These are phyloP conservation scores for Mrakia blollopis DNA, from an alignment of 768 basidiomycete genomes.

Conservation along the genomic window DNA sequence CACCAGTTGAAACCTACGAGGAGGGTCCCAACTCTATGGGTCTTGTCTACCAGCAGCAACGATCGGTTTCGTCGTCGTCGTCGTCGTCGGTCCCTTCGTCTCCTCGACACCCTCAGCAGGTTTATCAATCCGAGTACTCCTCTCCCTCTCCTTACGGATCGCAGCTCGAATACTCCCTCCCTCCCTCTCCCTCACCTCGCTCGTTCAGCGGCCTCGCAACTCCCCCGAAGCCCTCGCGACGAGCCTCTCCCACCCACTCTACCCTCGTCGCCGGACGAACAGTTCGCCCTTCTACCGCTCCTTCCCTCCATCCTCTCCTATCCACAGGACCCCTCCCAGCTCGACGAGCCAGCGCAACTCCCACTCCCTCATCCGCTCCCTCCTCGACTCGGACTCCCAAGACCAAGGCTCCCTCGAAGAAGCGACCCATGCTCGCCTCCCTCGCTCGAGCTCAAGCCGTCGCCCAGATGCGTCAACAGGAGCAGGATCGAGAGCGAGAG, in stretches of 20 bases:
- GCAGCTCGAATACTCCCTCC: too few species aligned
- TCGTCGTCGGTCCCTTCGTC: conserved; percentile 9
- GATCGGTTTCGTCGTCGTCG: conserved; percentile 10
- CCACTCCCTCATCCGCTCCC: neutral
- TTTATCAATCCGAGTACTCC: neutral
- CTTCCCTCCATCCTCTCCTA: neutral
- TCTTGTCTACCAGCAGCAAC: neutral
- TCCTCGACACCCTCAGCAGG: neutral
- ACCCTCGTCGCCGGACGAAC: neutral
- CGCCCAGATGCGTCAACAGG: neutral
- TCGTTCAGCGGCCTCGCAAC: neutral
- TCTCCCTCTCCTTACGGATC: neutral
- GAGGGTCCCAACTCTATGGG: too few species aligned
- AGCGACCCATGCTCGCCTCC: neutral
- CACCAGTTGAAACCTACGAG: neutral
- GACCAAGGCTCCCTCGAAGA: neutral
- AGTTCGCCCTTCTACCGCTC: conserved; percentile 2
- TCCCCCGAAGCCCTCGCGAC: neutral
- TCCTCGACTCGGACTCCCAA: neutral
- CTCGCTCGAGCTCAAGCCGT: conserved; percentile 1
- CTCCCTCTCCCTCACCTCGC: neutral
- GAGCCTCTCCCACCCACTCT: neutral
- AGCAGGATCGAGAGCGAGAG: neutral
- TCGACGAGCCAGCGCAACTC: neutral
- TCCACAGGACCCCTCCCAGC: conserved; percentile 4